phyloP scores from a whole-genome alignment of 2,329 filamentous ascomycete species.

The Colletotrichum cuscutae region DNA sequence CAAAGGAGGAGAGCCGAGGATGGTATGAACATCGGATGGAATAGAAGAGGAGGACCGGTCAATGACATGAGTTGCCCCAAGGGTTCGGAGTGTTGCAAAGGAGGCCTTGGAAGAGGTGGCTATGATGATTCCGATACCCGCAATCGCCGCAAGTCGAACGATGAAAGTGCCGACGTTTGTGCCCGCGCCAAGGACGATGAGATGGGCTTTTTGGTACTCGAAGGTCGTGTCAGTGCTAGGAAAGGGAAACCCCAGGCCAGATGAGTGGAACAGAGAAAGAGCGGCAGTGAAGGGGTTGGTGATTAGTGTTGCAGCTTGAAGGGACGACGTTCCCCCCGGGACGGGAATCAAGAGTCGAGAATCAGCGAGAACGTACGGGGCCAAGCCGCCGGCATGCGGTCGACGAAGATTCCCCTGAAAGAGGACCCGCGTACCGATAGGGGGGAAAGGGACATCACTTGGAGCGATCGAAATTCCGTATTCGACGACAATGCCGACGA shows the following conservation, averaged over 20 bases:
- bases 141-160: not conserved
- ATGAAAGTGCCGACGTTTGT: not conserved
- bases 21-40: not conserved
- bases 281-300: not conserved
- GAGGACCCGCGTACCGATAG: not conserved
- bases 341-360: not conserved
- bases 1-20: not conserved
- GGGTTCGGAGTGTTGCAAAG: not conserved
- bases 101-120: not conserved
- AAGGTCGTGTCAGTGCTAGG: not conserved
- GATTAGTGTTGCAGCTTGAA: not conserved
- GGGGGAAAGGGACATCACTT: no score
- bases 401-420: not conserved
- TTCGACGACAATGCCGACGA: not conserved
- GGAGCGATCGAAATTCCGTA: not conserved
- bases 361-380: not conserved
- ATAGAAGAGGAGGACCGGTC: not conserved
- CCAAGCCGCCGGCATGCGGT: not conserved
- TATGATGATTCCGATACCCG: not conserved
- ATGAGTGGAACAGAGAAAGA: constrained; percentile 20
- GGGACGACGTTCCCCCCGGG: not conserved
- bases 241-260: not conserved
- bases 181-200: not conserved
- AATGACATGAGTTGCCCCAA: not conserved
- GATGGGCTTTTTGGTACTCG: not conserved